Conservation (phyloP, 441 rosid genomes). For the Erysimum pusillum region DNA sequence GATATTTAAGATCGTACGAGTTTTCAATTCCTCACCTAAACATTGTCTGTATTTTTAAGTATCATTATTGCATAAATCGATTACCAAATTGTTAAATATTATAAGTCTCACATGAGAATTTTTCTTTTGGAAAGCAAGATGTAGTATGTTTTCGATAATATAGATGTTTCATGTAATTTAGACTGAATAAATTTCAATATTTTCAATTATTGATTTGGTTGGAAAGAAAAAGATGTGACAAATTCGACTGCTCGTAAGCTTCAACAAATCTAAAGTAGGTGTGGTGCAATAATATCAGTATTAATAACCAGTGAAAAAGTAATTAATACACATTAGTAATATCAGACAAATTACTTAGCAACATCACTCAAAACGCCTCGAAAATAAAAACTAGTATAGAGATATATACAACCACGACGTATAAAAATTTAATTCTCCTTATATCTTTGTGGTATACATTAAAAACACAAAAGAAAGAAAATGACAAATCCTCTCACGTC, state of each 20-base stretch:
- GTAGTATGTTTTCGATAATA: neutral
- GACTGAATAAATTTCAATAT: neutral
- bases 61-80: neutral
- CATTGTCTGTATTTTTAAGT: neutral
- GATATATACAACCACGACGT: conserved; percentile 2
- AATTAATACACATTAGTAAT: conserved; percentile 43
- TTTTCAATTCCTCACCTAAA: conserved; percentile 29
- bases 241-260: conserved; percentile 42
- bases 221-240: conserved; percentile 29
- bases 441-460: conserved; percentile 46
- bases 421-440: conserved; percentile 14
- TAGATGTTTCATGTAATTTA: conserved; percentile 1
- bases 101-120: neutral
- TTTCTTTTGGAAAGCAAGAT: neutral
- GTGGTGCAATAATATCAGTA: conserved; percentile 51
- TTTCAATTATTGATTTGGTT: conserved; percentile 11
- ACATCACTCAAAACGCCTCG: conserved; percentile 47
- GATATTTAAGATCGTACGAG: conserved; percentile 16
- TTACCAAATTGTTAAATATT: neutral
- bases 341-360: conserved; percentile 45
- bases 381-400: conserved; percentile 40
- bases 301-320: conserved; percentile 46
- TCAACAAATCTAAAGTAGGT: conserved; percentile 34
- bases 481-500: conserved; percentile 70
- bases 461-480: conserved; percentile 54